phyloP scores from a whole-genome alignment of 768 basidiomycete species.

The Tricholoma sp. region DNA sequence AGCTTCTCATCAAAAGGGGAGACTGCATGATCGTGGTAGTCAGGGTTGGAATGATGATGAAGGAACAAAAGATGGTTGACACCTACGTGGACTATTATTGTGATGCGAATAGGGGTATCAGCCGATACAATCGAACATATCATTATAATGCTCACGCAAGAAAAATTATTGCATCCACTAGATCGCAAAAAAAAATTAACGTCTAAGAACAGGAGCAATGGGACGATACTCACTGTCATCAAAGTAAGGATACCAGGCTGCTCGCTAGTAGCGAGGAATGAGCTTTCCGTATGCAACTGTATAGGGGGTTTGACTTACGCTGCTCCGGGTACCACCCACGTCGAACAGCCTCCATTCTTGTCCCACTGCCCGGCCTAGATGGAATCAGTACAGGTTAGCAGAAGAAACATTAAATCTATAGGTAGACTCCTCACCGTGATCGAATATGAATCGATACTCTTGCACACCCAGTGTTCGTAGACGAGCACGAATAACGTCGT shows the following conservation, averaged over 20 bases:
- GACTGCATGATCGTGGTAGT: conserved; percentile 31
- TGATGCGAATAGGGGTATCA: neutral
- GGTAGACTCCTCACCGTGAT: conserved; percentile 45
- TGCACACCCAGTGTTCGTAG: conserved; percentile 75
- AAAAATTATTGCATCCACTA: conserved; percentile 80
- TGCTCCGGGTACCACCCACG: conserved; percentile 71
- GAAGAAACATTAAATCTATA: neutral
- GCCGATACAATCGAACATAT: neutral
- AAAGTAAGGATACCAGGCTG: conserved; percentile 78
- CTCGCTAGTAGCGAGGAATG: conserved; percentile 37
- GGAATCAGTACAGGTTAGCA: neutral
- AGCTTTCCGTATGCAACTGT: conserved; percentile 1
- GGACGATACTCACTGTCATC: conserved; percentile 49
- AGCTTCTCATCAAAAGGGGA: conserved; percentile 81
- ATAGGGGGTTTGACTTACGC: conserved; percentile 35
- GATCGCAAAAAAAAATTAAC: conserved; percentile 1
- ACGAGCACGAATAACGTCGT: conserved; percentile 76
- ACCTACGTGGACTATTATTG: conserved; percentile 38
- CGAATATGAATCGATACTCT: conserved; percentile 64
- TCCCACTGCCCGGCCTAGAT: conserved; percentile 49
- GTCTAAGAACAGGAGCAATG: neutral
- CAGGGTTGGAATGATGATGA: conserved; percentile 8
- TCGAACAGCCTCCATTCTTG: conserved; percentile 81
- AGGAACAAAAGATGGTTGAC: neutral
- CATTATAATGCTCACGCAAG: conserved; percentile 44